Percentiles rank a stretch among this genome's conserved stretches.
These are phyloP conservation scores for Talaromyces ruber DNA, from an alignment of 495 filamentous ascomycete genomes.

Conservation along the genomic window DNA sequence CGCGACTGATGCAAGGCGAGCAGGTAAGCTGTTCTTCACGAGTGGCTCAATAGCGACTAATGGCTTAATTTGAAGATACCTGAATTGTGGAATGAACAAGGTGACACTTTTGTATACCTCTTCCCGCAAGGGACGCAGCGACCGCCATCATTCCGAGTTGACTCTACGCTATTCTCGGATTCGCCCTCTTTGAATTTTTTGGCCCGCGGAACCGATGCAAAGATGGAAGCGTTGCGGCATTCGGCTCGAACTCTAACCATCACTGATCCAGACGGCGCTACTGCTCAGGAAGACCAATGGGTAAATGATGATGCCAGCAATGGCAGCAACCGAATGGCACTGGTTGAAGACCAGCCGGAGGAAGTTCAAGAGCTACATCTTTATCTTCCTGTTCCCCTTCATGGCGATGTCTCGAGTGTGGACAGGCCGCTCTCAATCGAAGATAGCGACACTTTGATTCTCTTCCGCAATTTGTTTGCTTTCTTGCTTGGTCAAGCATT, in stretches of 20 bases:
- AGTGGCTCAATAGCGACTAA: not conserved
- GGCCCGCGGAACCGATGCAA: slow-evolving; percentile 52
- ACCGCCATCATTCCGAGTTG: slow-evolving; percentile 70
- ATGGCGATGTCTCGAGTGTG: slow-evolving; percentile 36
- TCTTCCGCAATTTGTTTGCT: slow-evolving; percentile 84
- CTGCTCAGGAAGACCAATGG: slow-evolving; percentile 27
- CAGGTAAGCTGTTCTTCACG: slow-evolving; percentile 33
- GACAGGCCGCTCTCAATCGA: slow-evolving; percentile 31
- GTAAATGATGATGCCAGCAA: slow-evolving; percentile 33
- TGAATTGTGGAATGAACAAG: slow-evolving; percentile 83
- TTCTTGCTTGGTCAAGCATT: slow-evolving; percentile 75
- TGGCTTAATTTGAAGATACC: not conserved
- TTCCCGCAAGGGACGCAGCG: slow-evolving; percentile 57
- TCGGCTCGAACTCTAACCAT: slow-evolving; percentile 31
- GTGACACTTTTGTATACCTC: slow-evolving; percentile 78
- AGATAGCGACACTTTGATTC: slow-evolving; percentile 62
- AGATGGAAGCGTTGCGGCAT: slow-evolving; percentile 27
- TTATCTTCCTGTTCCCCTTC: slow-evolving; percentile 55
- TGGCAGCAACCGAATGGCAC: slow-evolving; percentile 33
- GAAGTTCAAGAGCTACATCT: slow-evolving; percentile 55
- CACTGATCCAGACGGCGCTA: slow-evolving; percentile 25
- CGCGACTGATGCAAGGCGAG: slow-evolving; percentile 47
- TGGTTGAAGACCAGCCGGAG: slow-evolving; percentile 29
- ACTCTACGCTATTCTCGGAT: slow-evolving; percentile 61
- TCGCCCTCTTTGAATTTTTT: slow-evolving; percentile 62